Evolutionary conservation across 768 basidiomycete genomes (phyloP).

Genomic region (Psilocybe subaeruginosa): DNA sequence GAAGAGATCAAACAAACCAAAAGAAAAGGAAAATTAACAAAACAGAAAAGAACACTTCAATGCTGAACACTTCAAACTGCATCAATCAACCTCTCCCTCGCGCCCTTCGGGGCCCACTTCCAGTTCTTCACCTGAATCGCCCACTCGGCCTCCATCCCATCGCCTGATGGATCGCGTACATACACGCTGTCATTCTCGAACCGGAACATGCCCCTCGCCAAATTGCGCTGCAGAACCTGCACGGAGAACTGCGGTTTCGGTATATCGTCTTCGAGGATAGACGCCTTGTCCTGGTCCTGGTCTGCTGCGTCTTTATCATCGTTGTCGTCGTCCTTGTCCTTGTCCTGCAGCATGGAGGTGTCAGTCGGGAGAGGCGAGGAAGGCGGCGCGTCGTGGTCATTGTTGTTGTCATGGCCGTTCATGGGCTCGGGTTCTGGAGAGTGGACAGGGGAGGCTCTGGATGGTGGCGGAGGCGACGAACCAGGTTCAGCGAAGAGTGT

Average conservation of each 20-base stretch:
- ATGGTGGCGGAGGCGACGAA: slow-evolving; percentile 15
- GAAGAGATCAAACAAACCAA: background rate
- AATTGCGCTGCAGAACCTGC: slow-evolving; percentile 40
- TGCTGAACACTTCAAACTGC: background rate
- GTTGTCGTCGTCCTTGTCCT: slow-evolving; percentile 6
- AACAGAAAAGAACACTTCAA: background rate
- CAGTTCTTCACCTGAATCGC: slow-evolving; percentile 42
- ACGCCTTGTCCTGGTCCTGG: background rate
- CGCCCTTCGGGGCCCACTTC: slow-evolving; percentile 37
- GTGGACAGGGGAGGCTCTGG: slow-evolving; percentile 19
- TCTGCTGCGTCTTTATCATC: background rate
- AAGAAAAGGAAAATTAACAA: background rate
- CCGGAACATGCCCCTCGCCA: slow-evolving; percentile 38
- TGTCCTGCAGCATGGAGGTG: slow-evolving; percentile 1
- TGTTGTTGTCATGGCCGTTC: too few relatives aligned
- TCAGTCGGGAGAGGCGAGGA: slow-evolving; percentile 14
- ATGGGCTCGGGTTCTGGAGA: slow-evolving; percentile 18
- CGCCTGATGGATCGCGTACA: slow-evolving; percentile 30
- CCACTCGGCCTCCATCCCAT: slow-evolving; percentile 38
- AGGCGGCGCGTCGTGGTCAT: slow-evolving; percentile 1
- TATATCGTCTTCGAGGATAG: slow-evolving; percentile 16
- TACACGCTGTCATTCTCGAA: slow-evolving; percentile 41
- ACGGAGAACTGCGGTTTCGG: slow-evolving; percentile 26
- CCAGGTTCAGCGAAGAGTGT: background rate
- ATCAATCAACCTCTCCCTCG: slow-evolving; percentile 11